Percentiles rank a stretch among this genome's conserved stretches.
phyloP scores from a whole-genome alignment of 352 stramenopile genomes.

The Phytopythium sindhum region DNA sequence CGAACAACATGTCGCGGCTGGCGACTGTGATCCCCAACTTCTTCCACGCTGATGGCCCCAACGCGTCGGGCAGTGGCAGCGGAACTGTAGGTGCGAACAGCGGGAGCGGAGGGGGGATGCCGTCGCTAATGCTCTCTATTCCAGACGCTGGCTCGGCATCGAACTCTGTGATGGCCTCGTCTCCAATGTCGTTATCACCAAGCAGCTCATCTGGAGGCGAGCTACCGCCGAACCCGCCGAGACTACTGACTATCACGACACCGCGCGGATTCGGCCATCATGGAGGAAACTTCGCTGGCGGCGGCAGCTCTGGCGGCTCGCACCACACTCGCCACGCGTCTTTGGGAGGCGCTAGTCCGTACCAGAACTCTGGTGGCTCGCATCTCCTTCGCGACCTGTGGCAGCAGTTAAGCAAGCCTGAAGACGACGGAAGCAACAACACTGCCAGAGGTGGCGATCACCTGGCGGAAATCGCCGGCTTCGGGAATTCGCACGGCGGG shows the following conservation, averaged over 20 bases:
- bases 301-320: background rate
- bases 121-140: background rate
- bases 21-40: slow-evolving; percentile 24
- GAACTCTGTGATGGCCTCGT: slow-evolving; percentile 1
- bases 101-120: background rate
- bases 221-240: background rate
- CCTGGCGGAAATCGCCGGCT: background rate
- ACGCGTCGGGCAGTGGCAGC: slow-evolving; percentile 9
- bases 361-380: slow-evolving; percentile 23
- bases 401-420: slow-evolving; percentile 69
- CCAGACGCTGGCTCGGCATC: background rate
- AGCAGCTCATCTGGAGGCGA: slow-evolving; percentile 5
- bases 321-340: slow-evolving; percentile 28
- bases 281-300: background rate
- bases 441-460: slow-evolving; percentile 9
- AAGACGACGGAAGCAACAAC: slow-evolving; percentile 37
- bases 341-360: slow-evolving; percentile 27
- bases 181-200: background rate
- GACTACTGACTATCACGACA: slow-evolving; percentile 1
- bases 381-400: slow-evolving; percentile 78
- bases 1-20: slow-evolving; percentile 10
- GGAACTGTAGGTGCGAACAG: slow-evolving; percentile 6
- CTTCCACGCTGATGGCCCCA: slow-evolving; percentile 35
- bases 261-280: slow-evolving; percentile 4
- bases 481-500: background rate